Percentiles rank a stretch among this genome's conserved stretches.
phyloP scores from a whole-genome alignment of 768 basidiomycete genomes.

The Pholiota microspora region DNA sequence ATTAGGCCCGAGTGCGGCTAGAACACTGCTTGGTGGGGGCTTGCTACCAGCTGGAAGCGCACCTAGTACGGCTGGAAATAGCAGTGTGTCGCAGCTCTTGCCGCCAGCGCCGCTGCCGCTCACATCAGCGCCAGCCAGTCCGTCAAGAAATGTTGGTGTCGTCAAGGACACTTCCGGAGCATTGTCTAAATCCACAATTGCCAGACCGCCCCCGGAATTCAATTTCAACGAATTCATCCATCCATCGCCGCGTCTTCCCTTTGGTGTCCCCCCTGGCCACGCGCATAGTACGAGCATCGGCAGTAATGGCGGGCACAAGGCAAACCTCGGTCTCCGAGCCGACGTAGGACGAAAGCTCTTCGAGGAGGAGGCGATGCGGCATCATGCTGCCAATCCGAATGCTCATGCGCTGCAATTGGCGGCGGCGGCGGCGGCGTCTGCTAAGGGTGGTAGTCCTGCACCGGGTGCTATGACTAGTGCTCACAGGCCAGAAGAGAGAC shows the following conservation, averaged over 20 bases:
- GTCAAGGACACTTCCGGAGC: neutral
- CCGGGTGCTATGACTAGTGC: neutral
- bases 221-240: constrained; percentile 74
- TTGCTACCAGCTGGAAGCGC: constrained; percentile 5
- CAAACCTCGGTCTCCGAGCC: constrained; percentile 50
- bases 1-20: constrained; percentile 8
- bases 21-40: constrained; percentile 1
- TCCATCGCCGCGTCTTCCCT: constrained; percentile 38
- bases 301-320: constrained; percentile 3
- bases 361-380: constrained; percentile 64
- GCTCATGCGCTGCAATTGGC: constrained; percentile 30
- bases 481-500: constrained; percentile 21
- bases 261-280: neutral
- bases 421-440: constrained; percentile 13
- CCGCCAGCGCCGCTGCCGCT: constrained; percentile 24
- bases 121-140: constrained; percentile 20
- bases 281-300: neutral
- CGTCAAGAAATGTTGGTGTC: constrained; percentile 9
- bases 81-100: constrained; percentile 17
- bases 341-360: constrained; percentile 69
- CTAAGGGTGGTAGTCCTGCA: neutral
- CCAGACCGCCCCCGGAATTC: constrained; percentile 34
- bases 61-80: neutral
- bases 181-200: neutral
- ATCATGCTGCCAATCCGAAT: constrained; percentile 20